Evolutionary conservation across 495 filamentous ascomycete genomes (phyloP), one percentile per base, ranked within the genome.

Genomic region (Penicillium macrosclerotiorum): DNA sequence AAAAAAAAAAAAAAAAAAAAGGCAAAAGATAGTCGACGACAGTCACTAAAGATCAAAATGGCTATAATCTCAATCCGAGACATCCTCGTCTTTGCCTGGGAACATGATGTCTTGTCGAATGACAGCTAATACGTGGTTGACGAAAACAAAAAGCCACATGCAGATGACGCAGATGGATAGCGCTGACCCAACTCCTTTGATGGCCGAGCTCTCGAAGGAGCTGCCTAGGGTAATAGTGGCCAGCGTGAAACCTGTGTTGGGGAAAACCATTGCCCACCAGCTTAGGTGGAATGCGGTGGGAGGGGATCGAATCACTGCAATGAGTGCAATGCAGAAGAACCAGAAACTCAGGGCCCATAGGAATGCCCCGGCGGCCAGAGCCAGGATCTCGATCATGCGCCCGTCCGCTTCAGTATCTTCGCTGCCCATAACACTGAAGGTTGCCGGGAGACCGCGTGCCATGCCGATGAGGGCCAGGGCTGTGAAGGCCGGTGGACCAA

Each of bases 311-410:
- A 85, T 51, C 7, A 78, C 75, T 1, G 76, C 77, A 16, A 82
- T 61, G 7, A 74, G 49, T 0, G 82, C 79, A 4, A 83, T 70
- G 25, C 67, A 69, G 59, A 88, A 88, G 69, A 88, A 88, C 84
- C 84, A 89, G 25, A 88, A 72, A 29, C 76, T 79, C 9, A 89
- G 63, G 0, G 77, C 75, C 85, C 85, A 90, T 2, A 90, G 68
- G 45, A 86, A 86, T 3, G 84, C 75, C 2, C 72, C 82, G 1
- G 68, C 45, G 0, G 68, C 61, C 14, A 83, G 54, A 0, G 80
- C 77, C 8, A 79, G 30, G 2, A 83, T 52, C 30, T 72, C 61
- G 9, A 84, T 44, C 16, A 74, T 64, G 6, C 57, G 59, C 0
- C 55, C 61, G 36, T 72, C 68, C 7, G 71, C 45, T 18, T 51